Conservation (phyloP, 441 rosid species). For the Adansonia rubrostipa region DNA sequence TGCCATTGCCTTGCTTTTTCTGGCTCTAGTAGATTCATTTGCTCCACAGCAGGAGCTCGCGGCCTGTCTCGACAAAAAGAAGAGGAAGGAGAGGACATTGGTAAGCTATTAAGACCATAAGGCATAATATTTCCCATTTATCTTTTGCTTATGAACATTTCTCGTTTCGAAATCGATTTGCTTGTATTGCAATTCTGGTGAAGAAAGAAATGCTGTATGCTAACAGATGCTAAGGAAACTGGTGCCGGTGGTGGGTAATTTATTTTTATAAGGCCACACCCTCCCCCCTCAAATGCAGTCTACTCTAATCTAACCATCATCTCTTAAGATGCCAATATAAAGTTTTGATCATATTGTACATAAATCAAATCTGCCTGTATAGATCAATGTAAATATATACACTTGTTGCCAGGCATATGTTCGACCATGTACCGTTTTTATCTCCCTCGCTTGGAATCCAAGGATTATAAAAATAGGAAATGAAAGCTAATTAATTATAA, state of each 20-base stretch:
- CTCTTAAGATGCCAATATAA: constrained; percentile 1
- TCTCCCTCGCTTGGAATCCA: constrained; percentile 16
- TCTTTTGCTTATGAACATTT: not conserved
- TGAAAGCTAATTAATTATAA: not conserved
- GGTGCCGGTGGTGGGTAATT: constrained; percentile 25
- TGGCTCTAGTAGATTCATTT: constrained; percentile 81
- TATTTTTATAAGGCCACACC: constrained; percentile 1
- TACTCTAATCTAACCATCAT: not conserved
- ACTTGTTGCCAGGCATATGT: not conserved
- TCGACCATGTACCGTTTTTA: not conserved
- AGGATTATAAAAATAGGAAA: not conserved
- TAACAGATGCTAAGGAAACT: constrained; percentile 24
- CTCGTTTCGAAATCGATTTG: constrained; percentile 15
- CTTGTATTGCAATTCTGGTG: constrained; percentile 48
- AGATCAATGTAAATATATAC: constrained; percentile 13
- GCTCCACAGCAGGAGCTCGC: constrained; percentile 66
- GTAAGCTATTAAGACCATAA: constrained; percentile 38
- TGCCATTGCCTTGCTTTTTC: constrained; percentile 16
- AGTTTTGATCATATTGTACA: not conserved
- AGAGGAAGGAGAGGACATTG: constrained; percentile 71
- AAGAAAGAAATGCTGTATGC: constrained; percentile 31
- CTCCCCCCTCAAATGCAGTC: constrained; percentile 1
- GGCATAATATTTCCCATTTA: not conserved
- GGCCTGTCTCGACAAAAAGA: constrained; percentile 49
- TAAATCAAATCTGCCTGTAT: not conserved